These are phyloP conservation scores for Serendipita sp. DNA, from an alignment of 768 basidiomycete genomes.

Conservation along the genomic window DNA sequence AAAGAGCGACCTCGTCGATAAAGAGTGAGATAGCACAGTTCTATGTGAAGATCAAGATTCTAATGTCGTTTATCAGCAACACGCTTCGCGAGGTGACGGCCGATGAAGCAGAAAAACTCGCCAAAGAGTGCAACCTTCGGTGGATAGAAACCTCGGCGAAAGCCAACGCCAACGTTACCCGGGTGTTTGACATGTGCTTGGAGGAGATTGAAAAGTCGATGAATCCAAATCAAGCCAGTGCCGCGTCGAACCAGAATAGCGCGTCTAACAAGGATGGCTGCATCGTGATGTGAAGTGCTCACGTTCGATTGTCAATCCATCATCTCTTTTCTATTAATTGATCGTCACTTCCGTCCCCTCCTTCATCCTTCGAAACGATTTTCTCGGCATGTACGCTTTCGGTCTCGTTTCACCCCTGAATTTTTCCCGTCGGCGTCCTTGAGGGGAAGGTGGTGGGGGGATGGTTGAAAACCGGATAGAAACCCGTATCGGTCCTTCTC, in stretches of 20 bases:
- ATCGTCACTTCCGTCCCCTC: too few species aligned
- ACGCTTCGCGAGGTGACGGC: slow-evolving; percentile 55
- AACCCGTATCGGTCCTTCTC: too few species aligned
- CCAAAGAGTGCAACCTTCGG: slow-evolving; percentile 52
- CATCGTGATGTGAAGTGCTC: slow-evolving; percentile 5
- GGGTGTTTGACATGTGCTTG: slow-evolving; percentile 73
- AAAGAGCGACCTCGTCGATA: not conserved
- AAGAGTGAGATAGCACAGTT: slow-evolving; percentile 13
- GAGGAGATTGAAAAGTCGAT: slow-evolving; percentile 59
- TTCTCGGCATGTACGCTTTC: too few species aligned
- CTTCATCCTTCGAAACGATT: too few species aligned
- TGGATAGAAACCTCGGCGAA: slow-evolving; percentile 86
- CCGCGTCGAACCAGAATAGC: not conserved
- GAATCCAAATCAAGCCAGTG: not conserved
- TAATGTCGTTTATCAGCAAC: slow-evolving; percentile 14
- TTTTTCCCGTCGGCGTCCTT: too few species aligned
- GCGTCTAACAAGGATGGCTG: not conserved
- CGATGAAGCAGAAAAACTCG: slow-evolving; percentile 61
- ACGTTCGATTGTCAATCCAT: not conserved
- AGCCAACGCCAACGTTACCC: slow-evolving; percentile 68
- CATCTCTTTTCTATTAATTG: not conserved
- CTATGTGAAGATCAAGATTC: slow-evolving; percentile 21
- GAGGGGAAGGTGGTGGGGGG: too few species aligned
- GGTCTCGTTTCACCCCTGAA: too few species aligned
- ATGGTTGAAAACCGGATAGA: too few species aligned